Conservation (phyloP, 768 basidiomycete species). For the Panus rudis region DNA sequence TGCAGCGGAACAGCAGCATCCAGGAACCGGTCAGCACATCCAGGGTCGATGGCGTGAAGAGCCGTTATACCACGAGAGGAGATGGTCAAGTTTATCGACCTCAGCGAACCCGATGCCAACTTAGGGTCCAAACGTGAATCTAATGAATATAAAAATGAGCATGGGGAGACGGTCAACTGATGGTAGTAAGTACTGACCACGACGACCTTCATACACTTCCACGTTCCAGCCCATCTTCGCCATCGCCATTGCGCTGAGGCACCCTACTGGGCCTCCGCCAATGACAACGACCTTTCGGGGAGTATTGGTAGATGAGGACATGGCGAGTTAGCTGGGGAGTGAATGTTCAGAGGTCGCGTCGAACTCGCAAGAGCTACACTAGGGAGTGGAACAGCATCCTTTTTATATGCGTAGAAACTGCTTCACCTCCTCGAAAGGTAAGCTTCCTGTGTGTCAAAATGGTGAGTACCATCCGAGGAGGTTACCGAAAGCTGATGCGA, state of each 20-base stretch:
- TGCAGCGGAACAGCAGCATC: conserved; percentile 86
- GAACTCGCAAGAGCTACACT: no score
- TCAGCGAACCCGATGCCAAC: conserved; percentile 56
- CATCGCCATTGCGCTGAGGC: conserved; percentile 79
- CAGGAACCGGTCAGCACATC: conserved; percentile 62
- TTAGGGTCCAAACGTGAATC: conserved; percentile 72
- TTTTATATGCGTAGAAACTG: no score
- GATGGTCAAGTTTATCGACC: conserved; percentile 95
- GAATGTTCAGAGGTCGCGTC: no score
- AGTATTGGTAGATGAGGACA: no score
- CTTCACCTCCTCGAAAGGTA: no score
- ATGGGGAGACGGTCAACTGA: conserved; percentile 11
- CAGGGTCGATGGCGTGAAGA: conserved; percentile 71
- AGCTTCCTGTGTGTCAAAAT: no score
- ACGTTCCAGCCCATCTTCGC: conserved; percentile 85
- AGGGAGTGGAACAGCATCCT: no score
- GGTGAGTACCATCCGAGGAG: no score
- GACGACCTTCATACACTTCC: conserved; percentile 70
- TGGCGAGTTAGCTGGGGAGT: no score
- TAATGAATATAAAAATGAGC: conserved; percentile 21
- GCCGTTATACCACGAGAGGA: conserved; percentile 91
- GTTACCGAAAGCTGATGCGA: no score
- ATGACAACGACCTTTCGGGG: conserved; percentile 58
- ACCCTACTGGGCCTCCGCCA: conserved; percentile 93
- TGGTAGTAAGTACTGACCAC: conserved; percentile 45